Evolutionary conservation across 495 filamentous ascomycete genomes (phyloP), one percentile per base, ranked within the genome.

Genomic region (Lophiostoma macrostomum): DNA sequence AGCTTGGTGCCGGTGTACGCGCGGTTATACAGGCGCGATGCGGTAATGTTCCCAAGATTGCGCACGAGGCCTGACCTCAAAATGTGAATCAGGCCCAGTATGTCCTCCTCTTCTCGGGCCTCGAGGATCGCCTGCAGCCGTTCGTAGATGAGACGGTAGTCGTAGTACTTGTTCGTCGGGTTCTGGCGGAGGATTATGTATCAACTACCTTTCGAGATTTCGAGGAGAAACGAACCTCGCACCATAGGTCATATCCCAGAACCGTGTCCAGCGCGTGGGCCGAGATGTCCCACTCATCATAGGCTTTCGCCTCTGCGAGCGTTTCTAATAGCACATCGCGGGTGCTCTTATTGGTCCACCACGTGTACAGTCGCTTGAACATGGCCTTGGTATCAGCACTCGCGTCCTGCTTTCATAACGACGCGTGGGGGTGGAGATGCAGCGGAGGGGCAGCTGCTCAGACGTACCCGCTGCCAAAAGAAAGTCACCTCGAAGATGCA

Each of bases 1-100:
- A 84, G 77, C 67, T 97, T 97, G 3, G 90, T 96, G 11, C 91
- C 91, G 2, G 86, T 84, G 64, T 95, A 94, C 11, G 87, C 83
- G 42, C 85, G 77, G 53, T 90, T 91, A 71, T 87, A 97, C 2
- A 97, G 71, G 53, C 83, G 84, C n/a, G 87, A 80, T 2, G 82
- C 77, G 1, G 88, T 87, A 50, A 97, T 96, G 61, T 96, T 93
- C 28, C 89, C 91, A 7, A 96, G 75, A 60, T 96, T 96, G 22
- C 91, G 82, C 35, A 97, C 86, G 4, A 96, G 79, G 5, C 91
- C 90, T 5, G 86, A 89, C 5, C 89, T 86, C 23, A 96, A 77
- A 4, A 94, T 76, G 57, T 88, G 88, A 22, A 87, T 81, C 2
- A 96, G 72, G 13, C 78, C 78, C 32, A 88, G 70, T 27, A 91